Base-by-base conservation (phyloP, 2,329 filamentous ascomycete species). In the Fusarium decemcellulare region DNA sequence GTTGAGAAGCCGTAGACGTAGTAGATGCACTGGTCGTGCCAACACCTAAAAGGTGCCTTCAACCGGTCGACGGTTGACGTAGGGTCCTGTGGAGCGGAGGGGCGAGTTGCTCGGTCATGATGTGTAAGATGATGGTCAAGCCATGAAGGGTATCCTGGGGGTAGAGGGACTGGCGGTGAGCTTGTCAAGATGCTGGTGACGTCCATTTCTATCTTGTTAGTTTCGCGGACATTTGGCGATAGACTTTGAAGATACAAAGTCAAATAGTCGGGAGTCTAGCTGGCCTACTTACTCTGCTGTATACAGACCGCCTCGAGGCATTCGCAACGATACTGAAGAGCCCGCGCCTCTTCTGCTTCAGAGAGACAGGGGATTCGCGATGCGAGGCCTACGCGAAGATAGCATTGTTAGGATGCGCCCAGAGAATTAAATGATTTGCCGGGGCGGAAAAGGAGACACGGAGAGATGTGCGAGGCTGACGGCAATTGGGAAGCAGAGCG, bases 1-100 rank as follows among this genome's bases (percentile, higher is more conserved):
- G 81, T 84, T 37, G 80, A 73, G 72, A 89, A 88, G 32, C 87
- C 87, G 68, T 89, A 90, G 39, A 89, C 84, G 75, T 88, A 89
- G 74, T 87, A 84, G 62, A 87, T 77, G 71, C 87, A 90, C 59
- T 80, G 80, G 55, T 88, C 84, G 65, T 88, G 80, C 77, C 81
- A 84, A 76, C 87, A 90, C 75, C 87, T 89, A 76, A 85, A 85
- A 11, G 85, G 72, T 32, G 62, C 62, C 59, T 50, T 66, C 16
- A 54, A 30, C n/a, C 55, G 18, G 44, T 57, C 43, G 29, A 34
- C 44, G 40, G 56, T 37, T 32, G 63, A 39, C 37, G 54, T 52
- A 42, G 63, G 52, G 39, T 74, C 71, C 60, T 67, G 65, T 36
- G 60, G 56, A 53, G 55, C 54, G 52, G 79, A 78, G 47, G 77